Evolutionary conservation across 73 alveolate species (phyloP).

Genomic region (Blepharisma stoltei): DNA sequence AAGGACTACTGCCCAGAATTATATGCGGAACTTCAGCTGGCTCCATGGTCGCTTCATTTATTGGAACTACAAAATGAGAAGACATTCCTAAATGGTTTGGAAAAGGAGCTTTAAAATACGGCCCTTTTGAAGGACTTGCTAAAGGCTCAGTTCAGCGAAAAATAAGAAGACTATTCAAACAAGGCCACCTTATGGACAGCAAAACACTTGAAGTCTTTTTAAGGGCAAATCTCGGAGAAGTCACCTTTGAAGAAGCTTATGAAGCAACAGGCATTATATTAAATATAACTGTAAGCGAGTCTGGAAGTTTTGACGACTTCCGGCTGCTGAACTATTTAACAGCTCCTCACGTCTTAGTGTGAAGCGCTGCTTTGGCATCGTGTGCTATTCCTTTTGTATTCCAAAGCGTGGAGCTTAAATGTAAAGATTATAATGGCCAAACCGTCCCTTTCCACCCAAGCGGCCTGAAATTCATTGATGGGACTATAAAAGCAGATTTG

Average conservation of each 20-base stretch:
- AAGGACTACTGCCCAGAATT: slow-evolving; percentile 62
- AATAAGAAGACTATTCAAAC: slow-evolving; percentile 33
- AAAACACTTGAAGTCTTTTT: slow-evolving; percentile 20
- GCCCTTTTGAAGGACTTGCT: slow-evolving; percentile 18
- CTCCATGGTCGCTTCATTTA: slow-evolving; percentile 46
- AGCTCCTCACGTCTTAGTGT: slow-evolving; percentile 62
- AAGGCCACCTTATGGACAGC: slow-evolving; percentile 46
- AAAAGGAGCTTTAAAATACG: background rate
- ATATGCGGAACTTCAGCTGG: slow-evolving; percentile 73
- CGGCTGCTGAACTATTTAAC: slow-evolving; percentile 67
- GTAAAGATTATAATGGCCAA: slow-evolving; percentile 49
- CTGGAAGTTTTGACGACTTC: slow-evolving; percentile 34
- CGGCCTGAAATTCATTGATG: slow-evolving; percentile 50
- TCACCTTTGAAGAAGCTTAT: slow-evolving; percentile 69
- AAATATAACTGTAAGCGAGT: slow-evolving; percentile 59
- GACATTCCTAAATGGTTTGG: slow-evolving; percentile 35
- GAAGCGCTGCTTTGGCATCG: slow-evolving; percentile 63
- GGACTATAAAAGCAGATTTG: slow-evolving; percentile 55
- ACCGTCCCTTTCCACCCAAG: slow-evolving; percentile 42
- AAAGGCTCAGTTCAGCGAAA: background rate
- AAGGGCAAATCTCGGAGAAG: slow-evolving; percentile 38
- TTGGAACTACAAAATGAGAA: slow-evolving; percentile 38
- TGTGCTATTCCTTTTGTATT: slow-evolving; percentile 64
- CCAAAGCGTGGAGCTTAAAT: slow-evolving; percentile 55
- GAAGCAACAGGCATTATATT: slow-evolving; percentile 48